Conservation (phyloP, 1,284 basidiomycete genomes). For the Anthracocystis panici-leucophaei region DNA sequence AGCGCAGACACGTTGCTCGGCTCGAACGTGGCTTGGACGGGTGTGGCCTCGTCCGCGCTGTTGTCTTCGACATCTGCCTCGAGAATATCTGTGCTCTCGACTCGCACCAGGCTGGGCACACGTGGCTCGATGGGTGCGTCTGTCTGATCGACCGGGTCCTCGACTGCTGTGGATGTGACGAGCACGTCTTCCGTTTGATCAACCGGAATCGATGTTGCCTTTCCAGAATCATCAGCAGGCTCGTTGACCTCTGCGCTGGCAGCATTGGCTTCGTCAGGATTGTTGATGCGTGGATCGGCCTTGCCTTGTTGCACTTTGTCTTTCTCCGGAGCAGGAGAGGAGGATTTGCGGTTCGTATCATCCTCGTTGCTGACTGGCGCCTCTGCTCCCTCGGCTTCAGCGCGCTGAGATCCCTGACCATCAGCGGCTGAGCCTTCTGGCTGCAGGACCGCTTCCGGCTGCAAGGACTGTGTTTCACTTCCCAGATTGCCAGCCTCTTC, state of each 20-base stretch:
- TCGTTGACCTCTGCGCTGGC: background rate
- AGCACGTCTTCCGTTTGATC: background rate
- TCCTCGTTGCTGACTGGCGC: background rate
- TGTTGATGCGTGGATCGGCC: background rate
- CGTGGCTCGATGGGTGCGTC: background rate
- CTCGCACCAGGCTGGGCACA: conserved; percentile 14
- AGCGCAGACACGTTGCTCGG: background rate
- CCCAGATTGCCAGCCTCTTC: background rate
- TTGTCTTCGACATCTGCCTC: conserved; percentile 51
- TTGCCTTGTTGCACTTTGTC: background rate
- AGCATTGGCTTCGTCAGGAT: background rate
- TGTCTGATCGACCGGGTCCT: background rate
- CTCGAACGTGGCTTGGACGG: conserved; percentile 10
- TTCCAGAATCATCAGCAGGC: background rate
- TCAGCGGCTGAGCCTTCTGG: background rate
- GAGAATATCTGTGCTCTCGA: conserved; percentile 37
- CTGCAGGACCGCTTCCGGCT: background rate
- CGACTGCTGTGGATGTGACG: background rate
- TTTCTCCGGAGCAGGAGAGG: background rate
- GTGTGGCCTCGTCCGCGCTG: conserved; percentile 27
- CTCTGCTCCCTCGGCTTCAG: background rate
- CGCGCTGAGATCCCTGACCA: background rate
- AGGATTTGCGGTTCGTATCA: background rate
- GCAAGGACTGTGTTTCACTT: background rate
- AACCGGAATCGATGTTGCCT: background rate